Evolutionary conservation across 1,139 yeast genomes (phyloP), one percentile per base, ranked within the genome.

Genomic region (Petasospora rhodanensis): DNA sequence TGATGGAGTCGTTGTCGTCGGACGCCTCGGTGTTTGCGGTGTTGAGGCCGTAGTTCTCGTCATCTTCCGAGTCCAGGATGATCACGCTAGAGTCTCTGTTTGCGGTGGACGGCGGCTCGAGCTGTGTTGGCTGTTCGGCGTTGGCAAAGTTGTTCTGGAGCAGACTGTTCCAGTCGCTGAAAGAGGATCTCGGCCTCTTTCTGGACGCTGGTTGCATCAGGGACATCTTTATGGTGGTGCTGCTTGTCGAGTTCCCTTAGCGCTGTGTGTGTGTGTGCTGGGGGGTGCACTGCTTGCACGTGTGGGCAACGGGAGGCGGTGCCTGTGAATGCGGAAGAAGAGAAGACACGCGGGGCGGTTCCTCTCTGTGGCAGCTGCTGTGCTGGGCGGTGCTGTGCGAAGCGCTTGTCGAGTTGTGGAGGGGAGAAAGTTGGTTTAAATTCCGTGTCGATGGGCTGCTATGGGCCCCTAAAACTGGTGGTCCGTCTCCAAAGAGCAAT

Each of bases 61-160:
- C 61, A 26, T n/a, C n/a, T n/a, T 64, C 69, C 1, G 68, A 61
- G 34, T 62, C 68, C 28, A 62, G 40, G 20, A 58, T 51, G 20
- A 62, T 53, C 2, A 61, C 51, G 29, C 49, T 41, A 14, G 43
- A 39, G 47, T 40, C 47, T 17, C 33, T 33, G 14, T 35, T 39
- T 9, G 36, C 26, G 8, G 24, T 28, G 2, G 39, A 16, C 12
- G 34, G 15, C 11, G 38, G 8, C 2, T 37, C 35, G 7, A 22
- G 30, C 15, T 12, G 26, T n/a, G 20, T 14, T 4, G 20, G 23
- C 24, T 16, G 26, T 7, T 33, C 28, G 6, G 31, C n/a, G 14
- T 26, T 13, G 10, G 26, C 34, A 24, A 42, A 42, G 29, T 47
- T 45, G 28, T 35, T 38, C 28, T 43, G 40, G 2, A 49, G 29